These are phyloP conservation scores for Ensete glaucum DNA, from an alignment of 176 grass and related monocot species.

Conservation along the genomic window DNA sequence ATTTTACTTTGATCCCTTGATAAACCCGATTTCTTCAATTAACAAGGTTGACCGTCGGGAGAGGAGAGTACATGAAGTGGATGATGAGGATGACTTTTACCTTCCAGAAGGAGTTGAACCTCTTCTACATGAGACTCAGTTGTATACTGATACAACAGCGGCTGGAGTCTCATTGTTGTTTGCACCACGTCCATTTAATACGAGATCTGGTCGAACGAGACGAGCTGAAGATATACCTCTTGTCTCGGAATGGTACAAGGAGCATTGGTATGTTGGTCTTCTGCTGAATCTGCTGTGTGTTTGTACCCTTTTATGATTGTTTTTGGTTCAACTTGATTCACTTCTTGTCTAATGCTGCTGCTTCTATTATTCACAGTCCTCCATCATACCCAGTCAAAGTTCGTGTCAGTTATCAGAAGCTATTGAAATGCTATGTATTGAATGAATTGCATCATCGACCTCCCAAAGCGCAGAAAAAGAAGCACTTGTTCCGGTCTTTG, in stretches of 20 bases:
- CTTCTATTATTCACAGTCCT: slow-evolving; percentile 46
- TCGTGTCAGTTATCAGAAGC: slow-evolving; percentile 94
- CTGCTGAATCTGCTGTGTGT: background rate
- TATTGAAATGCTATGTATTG: slow-evolving; percentile 91
- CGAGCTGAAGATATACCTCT: slow-evolving; percentile 97
- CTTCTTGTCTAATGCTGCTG: slow-evolving; percentile 15
- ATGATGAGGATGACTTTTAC: slow-evolving; percentile 67
- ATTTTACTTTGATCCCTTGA: slow-evolving; percentile 95
- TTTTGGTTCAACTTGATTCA: slow-evolving; percentile 1
- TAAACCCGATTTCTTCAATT: slow-evolving; percentile 89
- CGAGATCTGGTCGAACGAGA: slow-evolving; percentile 81
- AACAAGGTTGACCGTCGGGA: slow-evolving; percentile 64
- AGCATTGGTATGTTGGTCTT: slow-evolving; percentile 61
- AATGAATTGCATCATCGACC: slow-evolving; percentile 91
- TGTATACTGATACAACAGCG: slow-evolving; percentile 92
- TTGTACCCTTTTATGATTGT: slow-evolving; percentile 2
- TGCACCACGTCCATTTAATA: slow-evolving; percentile 88
- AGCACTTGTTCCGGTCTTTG: slow-evolving; percentile 86
- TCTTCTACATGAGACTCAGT: slow-evolving; percentile 42
- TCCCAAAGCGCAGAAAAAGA: slow-evolving; percentile 95
- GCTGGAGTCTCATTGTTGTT: slow-evolving; percentile 86
- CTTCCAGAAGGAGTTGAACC: slow-evolving; percentile 86
- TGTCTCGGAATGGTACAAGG: slow-evolving; percentile 93
- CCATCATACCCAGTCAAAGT: slow-evolving; percentile 97
- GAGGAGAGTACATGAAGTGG: slow-evolving; percentile 55